Evolutionary conservation across 2,329 filamentous ascomycete species (phyloP).

Genomic region (Cytospora leucostoma): DNA sequence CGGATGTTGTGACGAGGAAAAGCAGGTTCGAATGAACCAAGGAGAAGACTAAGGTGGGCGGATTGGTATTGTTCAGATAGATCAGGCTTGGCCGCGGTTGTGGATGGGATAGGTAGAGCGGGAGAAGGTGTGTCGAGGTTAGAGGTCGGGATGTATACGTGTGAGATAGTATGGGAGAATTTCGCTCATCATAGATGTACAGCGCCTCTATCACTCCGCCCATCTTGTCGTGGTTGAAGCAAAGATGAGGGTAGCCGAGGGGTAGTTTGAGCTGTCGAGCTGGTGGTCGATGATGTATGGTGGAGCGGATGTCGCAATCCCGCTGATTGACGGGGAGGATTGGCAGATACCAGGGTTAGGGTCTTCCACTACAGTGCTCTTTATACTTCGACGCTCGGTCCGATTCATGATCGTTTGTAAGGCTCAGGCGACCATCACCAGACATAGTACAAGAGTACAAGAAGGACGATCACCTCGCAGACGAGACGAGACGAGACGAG

Average conservation of each 20-base stretch:
- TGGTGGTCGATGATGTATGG: not conserved
- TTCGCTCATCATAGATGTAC: slow-evolving; percentile 96
- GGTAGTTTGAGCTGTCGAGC: not conserved
- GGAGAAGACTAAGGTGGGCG: slow-evolving; percentile 86
- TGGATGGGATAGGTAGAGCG: slow-evolving; percentile 83
- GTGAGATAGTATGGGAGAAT: slow-evolving; percentile 83
- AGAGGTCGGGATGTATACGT: slow-evolving; percentile 82
- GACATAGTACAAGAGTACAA: not conserved
- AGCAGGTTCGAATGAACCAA: slow-evolving; percentile 84
- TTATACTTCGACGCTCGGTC: not conserved
- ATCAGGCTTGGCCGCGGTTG: slow-evolving; percentile 81
- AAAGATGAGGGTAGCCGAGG: not conserved
- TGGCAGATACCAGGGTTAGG: not conserved
- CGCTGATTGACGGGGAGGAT: not conserved
- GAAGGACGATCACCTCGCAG: not conserved
- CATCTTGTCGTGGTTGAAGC: slow-evolving; percentile 49
- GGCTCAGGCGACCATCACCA: not conserved
- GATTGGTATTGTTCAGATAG: slow-evolving; percentile 79
- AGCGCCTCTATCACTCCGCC: slow-evolving; percentile 89
- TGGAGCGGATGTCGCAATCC: not conserved
- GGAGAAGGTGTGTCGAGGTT: slow-evolving; percentile 72
- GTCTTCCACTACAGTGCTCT: not conserved
- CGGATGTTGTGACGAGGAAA: slow-evolving; percentile 80
- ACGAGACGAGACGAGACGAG: not conserved
- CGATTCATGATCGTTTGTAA: not conserved